Conservation (phyloP, 2,329 filamentous ascomycete species). For the Epicoccum nigrum region DNA sequence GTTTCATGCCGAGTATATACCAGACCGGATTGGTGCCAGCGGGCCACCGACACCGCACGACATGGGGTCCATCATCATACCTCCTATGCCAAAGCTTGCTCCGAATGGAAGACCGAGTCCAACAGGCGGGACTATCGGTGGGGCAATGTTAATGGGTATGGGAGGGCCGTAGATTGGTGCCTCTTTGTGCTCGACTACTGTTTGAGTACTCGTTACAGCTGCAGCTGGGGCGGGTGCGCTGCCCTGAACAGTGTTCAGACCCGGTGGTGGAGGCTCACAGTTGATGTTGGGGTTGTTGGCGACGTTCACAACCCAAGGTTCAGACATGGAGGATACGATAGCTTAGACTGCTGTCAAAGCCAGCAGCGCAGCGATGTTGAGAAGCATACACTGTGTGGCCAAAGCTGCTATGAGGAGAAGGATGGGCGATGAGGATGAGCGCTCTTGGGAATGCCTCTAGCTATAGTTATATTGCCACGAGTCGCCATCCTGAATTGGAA, state of each 20-base stretch:
- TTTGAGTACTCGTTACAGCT: slow-evolving; percentile 8
- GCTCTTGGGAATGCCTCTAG: background rate
- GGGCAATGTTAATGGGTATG: slow-evolving; percentile 28
- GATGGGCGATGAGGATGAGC: background rate
- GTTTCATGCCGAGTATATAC: background rate
- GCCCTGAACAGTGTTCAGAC: slow-evolving; percentile 24
- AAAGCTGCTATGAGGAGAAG: background rate
- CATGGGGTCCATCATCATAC: slow-evolving; percentile 32
- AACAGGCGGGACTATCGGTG: slow-evolving; percentile 24
- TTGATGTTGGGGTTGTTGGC: slow-evolving; percentile 44
- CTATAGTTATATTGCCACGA: background rate
- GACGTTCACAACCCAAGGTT: slow-evolving; percentile 39
- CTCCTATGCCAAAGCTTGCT: slow-evolving; percentile 31
- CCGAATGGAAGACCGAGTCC: slow-evolving; percentile 26
- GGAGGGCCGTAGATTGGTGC: slow-evolving; percentile 32
- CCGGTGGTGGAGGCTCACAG: slow-evolving; percentile 40
- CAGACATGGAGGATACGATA: slow-evolving; percentile 30
- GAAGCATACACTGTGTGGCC: background rate
- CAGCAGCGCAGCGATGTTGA: too few species aligned
- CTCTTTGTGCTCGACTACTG: slow-evolving; percentile 32
- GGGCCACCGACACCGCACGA: slow-evolving; percentile 28
- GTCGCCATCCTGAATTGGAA: slow-evolving; percentile 2
- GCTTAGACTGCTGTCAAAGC: too few species aligned
- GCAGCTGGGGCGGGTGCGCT: slow-evolving; percentile 8
- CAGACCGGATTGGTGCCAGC: slow-evolving; percentile 32